phyloP scores from a whole-genome alignment of 108 stramenopile genomes.

The Cyclotella choctawhatcheeana region DNA sequence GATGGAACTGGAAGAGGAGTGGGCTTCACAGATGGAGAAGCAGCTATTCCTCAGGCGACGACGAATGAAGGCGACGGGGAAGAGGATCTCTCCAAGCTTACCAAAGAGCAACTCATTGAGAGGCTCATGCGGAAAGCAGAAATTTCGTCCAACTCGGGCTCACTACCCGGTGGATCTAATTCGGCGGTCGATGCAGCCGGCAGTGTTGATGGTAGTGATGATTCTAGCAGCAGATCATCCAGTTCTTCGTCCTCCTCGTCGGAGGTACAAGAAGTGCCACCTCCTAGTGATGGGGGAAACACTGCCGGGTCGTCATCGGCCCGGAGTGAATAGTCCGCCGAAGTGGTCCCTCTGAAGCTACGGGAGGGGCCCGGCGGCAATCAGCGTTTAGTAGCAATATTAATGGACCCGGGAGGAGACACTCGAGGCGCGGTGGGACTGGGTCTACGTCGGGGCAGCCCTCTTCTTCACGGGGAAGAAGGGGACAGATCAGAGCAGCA shows the following conservation, averaged over 20 bases:
- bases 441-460: not conserved
- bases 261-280: not conserved
- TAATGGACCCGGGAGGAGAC: not conserved
- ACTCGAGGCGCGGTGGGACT: slow-evolving; percentile 12
- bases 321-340: slow-evolving; percentile 9
- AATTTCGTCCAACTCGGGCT: slow-evolving; percentile 9
- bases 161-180: slow-evolving; percentile 7
- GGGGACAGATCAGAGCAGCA: not conserved
- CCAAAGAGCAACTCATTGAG: not conserved
- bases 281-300: slow-evolving; percentile 1
- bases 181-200: not conserved
- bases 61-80: not conserved
- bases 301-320: not conserved
- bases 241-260: no score
- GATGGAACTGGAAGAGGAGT: no score
- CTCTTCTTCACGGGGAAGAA: not conserved
- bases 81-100: not conserved
- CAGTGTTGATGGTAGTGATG: slow-evolving; percentile 7
- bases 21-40: no score
- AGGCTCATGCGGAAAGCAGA: not conserved
- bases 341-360: slow-evolving; percentile 13
- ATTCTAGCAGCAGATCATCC: slow-evolving; percentile 10
- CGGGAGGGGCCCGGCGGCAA: slow-evolving; percentile 9
- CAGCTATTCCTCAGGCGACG: no score
- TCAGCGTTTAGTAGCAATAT: not conserved